Evolutionary conservation across 148 eudicot genomes (phyloP).

Genomic region (Heliamphora exappendiculata): DNA sequence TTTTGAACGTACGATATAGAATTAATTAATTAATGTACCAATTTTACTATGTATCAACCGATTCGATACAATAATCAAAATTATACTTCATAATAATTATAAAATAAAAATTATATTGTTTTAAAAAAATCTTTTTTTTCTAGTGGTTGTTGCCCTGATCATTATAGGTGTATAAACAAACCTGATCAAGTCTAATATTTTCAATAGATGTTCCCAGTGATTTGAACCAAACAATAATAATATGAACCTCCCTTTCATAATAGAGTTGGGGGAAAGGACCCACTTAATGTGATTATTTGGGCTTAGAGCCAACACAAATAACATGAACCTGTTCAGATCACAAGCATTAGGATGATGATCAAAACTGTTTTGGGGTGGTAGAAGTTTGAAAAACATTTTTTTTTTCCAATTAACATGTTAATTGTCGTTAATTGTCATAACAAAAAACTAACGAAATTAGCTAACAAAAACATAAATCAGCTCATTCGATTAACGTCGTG

Average conservation of each 20-base stretch:
- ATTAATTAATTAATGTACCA: no score
- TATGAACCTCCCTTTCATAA: slow-evolving; percentile 6
- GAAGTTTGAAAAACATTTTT: neutral
- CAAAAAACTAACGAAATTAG: neutral
- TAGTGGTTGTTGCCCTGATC: no score
- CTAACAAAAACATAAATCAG: no score
- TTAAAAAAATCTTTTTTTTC: neutral
- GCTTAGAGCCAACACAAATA: slow-evolving; percentile 8
- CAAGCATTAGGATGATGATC: slow-evolving; percentile 3
- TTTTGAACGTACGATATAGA: no score
- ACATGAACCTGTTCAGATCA: neutral
- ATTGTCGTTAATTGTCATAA: no score
- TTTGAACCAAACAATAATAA: neutral
- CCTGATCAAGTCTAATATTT: no score
- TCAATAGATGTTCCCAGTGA: neutral
- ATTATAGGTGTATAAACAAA: no score
- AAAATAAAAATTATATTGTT: no score
- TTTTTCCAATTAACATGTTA: neutral
- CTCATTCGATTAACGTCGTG: neutral
- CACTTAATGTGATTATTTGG: slow-evolving; percentile 22
- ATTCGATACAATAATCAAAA: no score
- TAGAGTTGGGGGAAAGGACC: slow-evolving; percentile 12
- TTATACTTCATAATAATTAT: no score
- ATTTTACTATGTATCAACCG: no score
- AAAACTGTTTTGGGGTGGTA: neutral